Evolutionary conservation across 2,329 filamentous ascomycete genomes (phyloP).

Genomic region (Dryadomyces sulphureus): DNA sequence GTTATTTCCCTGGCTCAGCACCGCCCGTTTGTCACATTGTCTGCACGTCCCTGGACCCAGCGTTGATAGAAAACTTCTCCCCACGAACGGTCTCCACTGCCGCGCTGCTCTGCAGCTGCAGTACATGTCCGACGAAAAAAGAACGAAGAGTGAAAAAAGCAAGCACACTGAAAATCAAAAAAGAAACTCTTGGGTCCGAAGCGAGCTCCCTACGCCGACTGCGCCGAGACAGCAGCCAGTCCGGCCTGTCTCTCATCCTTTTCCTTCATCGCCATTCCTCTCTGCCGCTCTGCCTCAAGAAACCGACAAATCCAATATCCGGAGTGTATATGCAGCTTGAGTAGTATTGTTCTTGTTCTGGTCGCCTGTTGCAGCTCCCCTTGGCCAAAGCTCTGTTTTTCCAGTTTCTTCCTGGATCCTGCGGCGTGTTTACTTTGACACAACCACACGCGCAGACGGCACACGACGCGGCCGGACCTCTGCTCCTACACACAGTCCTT

Average conservation of each 20-base stretch:
- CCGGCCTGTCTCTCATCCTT: too few relatives aligned
- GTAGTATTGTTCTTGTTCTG: constrained; percentile 1
- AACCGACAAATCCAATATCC: too few relatives aligned
- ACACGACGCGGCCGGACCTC: not conserved
- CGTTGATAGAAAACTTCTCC: not conserved
- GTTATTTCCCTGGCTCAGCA: not conserved
- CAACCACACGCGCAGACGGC: not conserved
- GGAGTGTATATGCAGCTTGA: constrained; percentile 4
- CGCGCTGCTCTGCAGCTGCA: constrained; percentile 3
- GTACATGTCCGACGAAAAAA: not conserved
- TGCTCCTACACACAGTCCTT: too few relatives aligned
- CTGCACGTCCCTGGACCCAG: constrained; percentile 1
- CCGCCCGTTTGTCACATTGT: not conserved
- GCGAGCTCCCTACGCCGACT: too few relatives aligned
- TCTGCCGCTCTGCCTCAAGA: too few relatives aligned
- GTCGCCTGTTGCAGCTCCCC: not conserved
- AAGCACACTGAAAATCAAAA: not conserved
- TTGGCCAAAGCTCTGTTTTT: not conserved
- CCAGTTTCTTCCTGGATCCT: not conserved
- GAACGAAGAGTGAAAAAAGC: not conserved
- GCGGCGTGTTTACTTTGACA: constrained; percentile 6
- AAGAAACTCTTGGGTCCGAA: not conserved
- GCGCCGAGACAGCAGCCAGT: too few relatives aligned
- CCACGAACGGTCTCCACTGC: constrained; percentile 4
- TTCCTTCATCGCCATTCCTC: too few relatives aligned